phyloP scores from a whole-genome alignment of 495 filamentous ascomycete genomes.

The Podospora pseudopauciseta region DNA sequence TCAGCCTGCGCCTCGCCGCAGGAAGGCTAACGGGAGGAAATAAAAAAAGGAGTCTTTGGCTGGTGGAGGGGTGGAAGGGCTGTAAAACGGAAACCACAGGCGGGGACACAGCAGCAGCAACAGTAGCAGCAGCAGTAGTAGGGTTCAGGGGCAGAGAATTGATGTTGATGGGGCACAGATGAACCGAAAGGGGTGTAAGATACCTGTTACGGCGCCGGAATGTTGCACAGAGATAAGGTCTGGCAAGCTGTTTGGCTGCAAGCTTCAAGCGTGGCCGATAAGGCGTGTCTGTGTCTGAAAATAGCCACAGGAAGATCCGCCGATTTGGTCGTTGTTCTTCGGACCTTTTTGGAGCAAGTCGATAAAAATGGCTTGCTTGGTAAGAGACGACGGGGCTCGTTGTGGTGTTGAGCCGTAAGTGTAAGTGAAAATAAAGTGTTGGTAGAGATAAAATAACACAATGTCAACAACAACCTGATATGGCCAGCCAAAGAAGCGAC shows the following conservation, averaged over 20 bases:
- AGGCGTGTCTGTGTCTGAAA: conserved; percentile 22
- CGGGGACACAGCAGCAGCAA: conserved; percentile 9
- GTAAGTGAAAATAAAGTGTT: background rate
- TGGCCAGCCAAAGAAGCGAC: background rate
- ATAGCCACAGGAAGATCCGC: conserved; percentile 18
- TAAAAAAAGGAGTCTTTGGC: background rate
- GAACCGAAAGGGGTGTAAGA: conserved; percentile 7
- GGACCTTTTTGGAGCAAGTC: conserved; percentile 12
- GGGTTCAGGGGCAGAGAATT: too few relatives aligned
- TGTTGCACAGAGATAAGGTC: conserved; percentile 31
- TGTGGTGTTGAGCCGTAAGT: background rate
- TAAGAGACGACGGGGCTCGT: background rate
- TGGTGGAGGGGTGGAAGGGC: too few relatives aligned
- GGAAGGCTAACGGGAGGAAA: conserved; percentile 10
- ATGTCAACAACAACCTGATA: background rate
- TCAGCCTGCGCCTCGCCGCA: background rate
- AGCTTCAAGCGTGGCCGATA: conserved; percentile 15
- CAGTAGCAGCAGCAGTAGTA: background rate
- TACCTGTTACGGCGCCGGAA: conserved; percentile 18
- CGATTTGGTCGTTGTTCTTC: background rate
- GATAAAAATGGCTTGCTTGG: conserved; percentile 10
- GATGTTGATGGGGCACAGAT: background rate
- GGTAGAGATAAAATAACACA: background rate
- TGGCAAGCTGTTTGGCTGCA: conserved; percentile 25
- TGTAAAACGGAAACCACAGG: background rate